A percentile compares a stretch with the other conserved stretches of the same genome.
These are phyloP conservation scores for Fagopyrum esculentum DNA, from an alignment of 148 eudicot genomes.

Conservation along the genomic window DNA sequence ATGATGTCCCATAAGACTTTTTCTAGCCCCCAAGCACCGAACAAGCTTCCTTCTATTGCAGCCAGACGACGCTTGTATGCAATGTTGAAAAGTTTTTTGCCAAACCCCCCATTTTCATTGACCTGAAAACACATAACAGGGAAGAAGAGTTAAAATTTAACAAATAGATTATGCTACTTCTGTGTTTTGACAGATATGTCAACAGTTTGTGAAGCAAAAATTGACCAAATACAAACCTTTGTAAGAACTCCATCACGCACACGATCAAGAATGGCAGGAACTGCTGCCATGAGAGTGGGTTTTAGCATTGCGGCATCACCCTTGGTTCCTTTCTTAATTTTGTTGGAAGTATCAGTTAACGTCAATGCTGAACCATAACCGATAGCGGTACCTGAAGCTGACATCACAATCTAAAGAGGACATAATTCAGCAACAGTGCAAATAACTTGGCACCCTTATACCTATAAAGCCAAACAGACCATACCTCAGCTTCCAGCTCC, in stretches of 20 bases:
- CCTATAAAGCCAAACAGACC: neutral
- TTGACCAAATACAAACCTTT: constrained; percentile 40
- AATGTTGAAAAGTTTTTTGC: constrained; percentile 57
- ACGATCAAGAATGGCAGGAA: constrained; percentile 95
- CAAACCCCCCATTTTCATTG: constrained; percentile 69
- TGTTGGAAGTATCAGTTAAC: constrained; percentile 89
- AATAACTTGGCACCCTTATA: constrained; percentile 10
- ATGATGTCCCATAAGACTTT: constrained; percentile 62
- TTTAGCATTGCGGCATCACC: constrained; percentile 75
- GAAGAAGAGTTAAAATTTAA: neutral
- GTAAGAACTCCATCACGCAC: constrained; percentile 88
- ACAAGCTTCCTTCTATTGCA: constrained; percentile 89
- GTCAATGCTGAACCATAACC: constrained; percentile 90
- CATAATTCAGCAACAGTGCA: constrained; percentile 13
- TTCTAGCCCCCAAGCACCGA: constrained; percentile 94
- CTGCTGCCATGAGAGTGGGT: constrained; percentile 95
- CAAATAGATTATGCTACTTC: neutral
- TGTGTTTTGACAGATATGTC: neutral
- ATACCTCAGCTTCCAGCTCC: constrained; percentile 97
- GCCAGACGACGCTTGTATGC: constrained; percentile 70
- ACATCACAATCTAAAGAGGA: constrained; percentile 67
- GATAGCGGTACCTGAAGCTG: constrained; percentile 61
- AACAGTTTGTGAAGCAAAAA: neutral
- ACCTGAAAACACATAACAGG: constrained; percentile 35
- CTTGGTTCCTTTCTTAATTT: constrained; percentile 88